Evolutionary conservation across 2,329 filamentous ascomycete genomes (phyloP).

Genomic region (Colletotrichum simmondsii): DNA sequence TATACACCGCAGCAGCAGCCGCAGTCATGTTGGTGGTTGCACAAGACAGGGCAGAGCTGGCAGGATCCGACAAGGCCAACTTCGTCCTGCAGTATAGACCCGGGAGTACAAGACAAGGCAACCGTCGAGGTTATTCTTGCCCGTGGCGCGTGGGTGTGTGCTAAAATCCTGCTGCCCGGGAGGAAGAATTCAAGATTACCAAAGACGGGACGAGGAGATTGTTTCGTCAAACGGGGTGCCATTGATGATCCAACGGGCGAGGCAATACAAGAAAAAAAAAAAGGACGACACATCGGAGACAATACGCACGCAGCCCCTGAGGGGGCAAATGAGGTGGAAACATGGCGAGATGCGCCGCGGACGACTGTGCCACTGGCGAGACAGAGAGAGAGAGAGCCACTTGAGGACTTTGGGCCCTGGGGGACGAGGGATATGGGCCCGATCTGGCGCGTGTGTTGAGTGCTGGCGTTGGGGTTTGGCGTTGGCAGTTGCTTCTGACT

Average conservation of each 20-base stretch:
- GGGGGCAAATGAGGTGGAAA: slow-evolving; percentile 23
- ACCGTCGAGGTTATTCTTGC: slow-evolving; percentile 14
- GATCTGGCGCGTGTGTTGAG: background rate
- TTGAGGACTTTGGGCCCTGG: background rate
- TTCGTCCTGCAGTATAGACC: background rate
- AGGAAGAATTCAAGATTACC: background rate
- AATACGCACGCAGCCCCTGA: slow-evolving; percentile 1
- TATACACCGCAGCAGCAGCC: slow-evolving; percentile 3
- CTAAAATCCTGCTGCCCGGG: background rate
- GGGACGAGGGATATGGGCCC: background rate
- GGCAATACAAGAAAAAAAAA: background rate
- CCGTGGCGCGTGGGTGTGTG: background rate
- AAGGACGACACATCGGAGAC: too few species aligned
- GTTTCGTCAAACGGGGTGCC: background rate
- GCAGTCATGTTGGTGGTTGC: slow-evolving; percentile 10
- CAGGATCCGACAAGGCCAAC: slow-evolving; percentile 8
- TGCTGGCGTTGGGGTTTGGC: background rate
- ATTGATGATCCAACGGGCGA: background rate
- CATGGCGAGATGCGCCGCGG: background rate
- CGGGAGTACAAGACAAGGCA: slow-evolving; percentile 6
- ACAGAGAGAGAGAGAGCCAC: background rate
- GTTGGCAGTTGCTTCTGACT: background rate
- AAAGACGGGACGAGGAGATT: background rate
- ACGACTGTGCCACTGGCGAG: slow-evolving; percentile 6
- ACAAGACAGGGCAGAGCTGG: slow-evolving; percentile 16